Evolutionary conservation across 345 rosid species (phyloP), one percentile per base, ranked within the genome.

Genomic region (Camelina hispida): DNA sequence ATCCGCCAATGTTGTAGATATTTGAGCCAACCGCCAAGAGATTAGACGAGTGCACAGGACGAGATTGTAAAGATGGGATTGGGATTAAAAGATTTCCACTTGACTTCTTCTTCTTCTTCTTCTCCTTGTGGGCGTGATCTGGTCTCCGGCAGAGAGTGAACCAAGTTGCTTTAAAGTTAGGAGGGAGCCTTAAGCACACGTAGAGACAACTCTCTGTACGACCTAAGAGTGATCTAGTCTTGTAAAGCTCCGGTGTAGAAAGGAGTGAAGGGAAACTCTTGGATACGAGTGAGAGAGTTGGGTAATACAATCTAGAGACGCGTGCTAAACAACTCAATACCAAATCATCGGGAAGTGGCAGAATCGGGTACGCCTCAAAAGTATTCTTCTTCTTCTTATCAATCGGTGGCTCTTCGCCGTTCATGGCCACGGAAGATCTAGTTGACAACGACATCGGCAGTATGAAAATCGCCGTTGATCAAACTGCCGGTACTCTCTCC

Each of bases 311-410:
- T 38, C 87, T 79, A 2, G 93, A 90, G 55, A 87, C 40, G 2
- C 93, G 86, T 2, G 91, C 86, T 9, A 92, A 66, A 68, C 87
- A 83, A 72, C 83, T 84, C 17, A 87, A 11, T 2, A 88, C 75
- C 55, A 92, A 71, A 66, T 89, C 96, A 55, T 85, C 40, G 7
- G 97, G 88, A 23, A 89, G 87, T 15, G 28, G 28, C 28, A 25
- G 28, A 25, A 25, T 25, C 28, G 28, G 28, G 28, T 25, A 25
- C 28, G 3, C 28, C 28, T 25, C 28, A 25, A 4, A 25, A 4
- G 28, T 3, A 3, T 25, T 52, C 48, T 44, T 5, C 47, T 13
- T 43, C 15, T 15, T 44, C 47, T 66, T 66, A 43, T 2, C 28
- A 25, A 25, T 6, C 71, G n/a, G 28, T 15, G 40, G 61, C 30